Evolutionary conservation across 139 green algal genomes (phyloP), one percentile per base, ranked within the genome.

Genomic region (Haematococcus lacustris): DNA sequence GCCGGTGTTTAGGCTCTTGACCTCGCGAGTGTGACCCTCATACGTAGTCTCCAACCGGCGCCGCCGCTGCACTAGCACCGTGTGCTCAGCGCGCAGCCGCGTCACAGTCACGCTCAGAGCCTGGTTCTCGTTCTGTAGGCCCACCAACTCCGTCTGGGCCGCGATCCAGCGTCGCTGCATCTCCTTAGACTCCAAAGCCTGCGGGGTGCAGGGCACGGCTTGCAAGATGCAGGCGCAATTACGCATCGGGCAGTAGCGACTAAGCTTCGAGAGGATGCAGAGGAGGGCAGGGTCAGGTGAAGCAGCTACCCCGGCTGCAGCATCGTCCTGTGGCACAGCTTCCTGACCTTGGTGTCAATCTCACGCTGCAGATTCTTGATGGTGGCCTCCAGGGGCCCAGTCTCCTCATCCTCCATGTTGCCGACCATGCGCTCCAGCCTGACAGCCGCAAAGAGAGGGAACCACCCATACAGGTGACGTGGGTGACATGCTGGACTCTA

Each of bases 151-250:
- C 38, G 83, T 89, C 82, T 94, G 91, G 66, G 26, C 67, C 1
- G 67, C 41, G 38, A 97, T 88, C 91, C 90, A 97, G 7, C 84
- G 78, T 21, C 88, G 87, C 87, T 97, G 92, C 76, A 95, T 86
- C 51, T 92, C 88, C 66, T 88, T 83, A 6, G 81, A 83, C 69
- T 94, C 88, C 3, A 73, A 51, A n/a, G n/a, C n/a, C n/a, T n/a
- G n/a, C n/a, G n/a, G n/a, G n/a, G n/a, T n/a, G n/a, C n/a, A n/a
- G n/a, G n/a, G n/a, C n/a, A n/a, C n/a, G n/a, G n/a, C n/a, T n/a
- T n/a, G n/a, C n/a, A n/a, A n/a, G n/a, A n/a, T n/a, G n/a, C n/a
- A n/a, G n/a, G n/a, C n/a, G n/a, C n/a, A n/a, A n/a, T n/a, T n/a
- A n/a, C n/a, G n/a, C n/a, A n/a, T n/a, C n/a, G n/a, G n/a, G n/a